Base-by-base conservation (phyloP, 192 early-diverging fungal species). In the Ramicandelaber brevisporus region DNA sequence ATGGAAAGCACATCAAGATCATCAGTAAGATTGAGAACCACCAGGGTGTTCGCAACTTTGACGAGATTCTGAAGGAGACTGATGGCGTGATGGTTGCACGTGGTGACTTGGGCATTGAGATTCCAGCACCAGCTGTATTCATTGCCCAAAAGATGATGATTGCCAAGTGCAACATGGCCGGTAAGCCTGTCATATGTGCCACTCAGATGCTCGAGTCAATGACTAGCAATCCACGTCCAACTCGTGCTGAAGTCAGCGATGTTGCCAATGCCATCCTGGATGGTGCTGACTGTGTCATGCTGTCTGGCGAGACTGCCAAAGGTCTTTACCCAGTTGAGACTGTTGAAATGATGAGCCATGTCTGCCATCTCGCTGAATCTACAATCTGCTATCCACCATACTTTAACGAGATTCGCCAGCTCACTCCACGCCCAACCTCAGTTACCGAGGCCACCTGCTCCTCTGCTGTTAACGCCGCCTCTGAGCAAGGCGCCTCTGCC, bases 21-120 rank as follows among this genome's bases (percentile, higher is more conserved):
- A 87, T 97, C 29, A 66, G 70, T 46, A 97, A 97, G 65, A 93
- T 97, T 40, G 92, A 97, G 58, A 85, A 78, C 41, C 82, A 86
- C 42, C 84, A 97, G 59, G 92, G 88, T 36, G 69, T 97, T 18
- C 65, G 77, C 53, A 95, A 97, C 65, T 93, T 97, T 78, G 92
- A 95, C 55, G 88, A 87, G 38, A 97, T 97, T 42, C 57, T 97
- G 24, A 54, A 41, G 17, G 88, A 72, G 27, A 76, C 84, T 10
- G 92, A 97, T 55, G 92, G 88, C 34, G 72, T 97, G 33, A 97
- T 97, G 92, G 77, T 95, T 50, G 92, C 92, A 22, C 82, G 92
- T 55, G 92, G 92, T 48, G 90, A 96, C 51, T 55, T 97, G 29
- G 92, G 92, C 36, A 87, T 93, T 19, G 92, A 97, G 56, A 88